Conservation (phyloP, 257 asterid species). For the Leptodermis oblonga region DNA sequence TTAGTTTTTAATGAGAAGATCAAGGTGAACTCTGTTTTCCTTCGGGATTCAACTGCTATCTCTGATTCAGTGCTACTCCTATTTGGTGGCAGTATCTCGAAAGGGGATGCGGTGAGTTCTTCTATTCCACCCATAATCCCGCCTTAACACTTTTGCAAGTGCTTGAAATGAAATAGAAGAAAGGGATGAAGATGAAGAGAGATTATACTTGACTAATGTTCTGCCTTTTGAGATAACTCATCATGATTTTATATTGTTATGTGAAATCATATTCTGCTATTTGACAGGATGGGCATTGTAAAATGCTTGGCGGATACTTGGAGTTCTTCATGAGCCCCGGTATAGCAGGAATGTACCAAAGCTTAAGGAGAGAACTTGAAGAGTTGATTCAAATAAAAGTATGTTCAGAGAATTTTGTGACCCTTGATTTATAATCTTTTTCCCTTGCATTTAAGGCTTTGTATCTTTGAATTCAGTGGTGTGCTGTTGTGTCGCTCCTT, state of each 20-base stretch:
- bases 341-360: conserved; percentile 58
- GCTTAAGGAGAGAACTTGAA: conserved; percentile 68
- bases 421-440: not conserved
- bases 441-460: not conserved
- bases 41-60: conserved; percentile 90
- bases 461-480: not conserved
- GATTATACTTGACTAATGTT: not conserved
- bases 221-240: not conserved
- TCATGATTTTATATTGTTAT: not conserved
- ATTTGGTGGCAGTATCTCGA: conserved; percentile 79
- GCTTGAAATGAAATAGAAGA: not conserved
- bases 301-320: conserved; percentile 87
- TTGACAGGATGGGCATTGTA: conserved; percentile 78
- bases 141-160: not conserved
- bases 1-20: conserved; percentile 87
- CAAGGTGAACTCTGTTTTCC: conserved; percentile 80
- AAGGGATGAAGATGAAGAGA: not conserved
- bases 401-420: conserved; percentile 25
- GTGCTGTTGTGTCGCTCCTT: not conserved
- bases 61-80: conserved; percentile 85
- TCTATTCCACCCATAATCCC: not conserved
- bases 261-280: conserved; percentile 20
- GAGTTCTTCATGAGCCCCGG: conserved; percentile 80
- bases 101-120: conserved; percentile 54
- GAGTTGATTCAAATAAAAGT: conserved; percentile 76